phyloP scores from a whole-genome alignment of 495 filamentous ascomycete genomes.

The Xylaria venustula region DNA sequence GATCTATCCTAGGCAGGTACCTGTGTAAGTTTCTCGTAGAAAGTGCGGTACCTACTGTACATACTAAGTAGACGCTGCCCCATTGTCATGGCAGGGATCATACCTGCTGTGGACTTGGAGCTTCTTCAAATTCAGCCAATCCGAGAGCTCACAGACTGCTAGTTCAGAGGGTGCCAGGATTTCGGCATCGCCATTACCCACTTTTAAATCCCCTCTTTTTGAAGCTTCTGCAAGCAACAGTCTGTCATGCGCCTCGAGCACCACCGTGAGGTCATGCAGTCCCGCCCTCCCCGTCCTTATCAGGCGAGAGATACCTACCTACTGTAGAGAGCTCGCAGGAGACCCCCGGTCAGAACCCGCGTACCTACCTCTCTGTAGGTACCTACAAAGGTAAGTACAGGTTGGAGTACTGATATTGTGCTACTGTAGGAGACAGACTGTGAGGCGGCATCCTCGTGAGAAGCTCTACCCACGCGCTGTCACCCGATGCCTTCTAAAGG shows the following conservation, averaged over 20 bases:
- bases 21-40: no score
- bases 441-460: neutral
- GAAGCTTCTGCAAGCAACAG: slow-evolving; percentile 20
- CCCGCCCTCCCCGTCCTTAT: no score
- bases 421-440: neutral
- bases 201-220: slow-evolving; percentile 29
- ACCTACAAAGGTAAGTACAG: neutral
- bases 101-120: neutral
- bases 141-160: slow-evolving; percentile 21
- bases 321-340: no score
- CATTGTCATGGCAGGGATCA: slow-evolving; percentile 9
- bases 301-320: neutral
- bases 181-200: slow-evolving; percentile 29
- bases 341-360: no score
- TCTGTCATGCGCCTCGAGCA: neutral
- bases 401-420: no score
- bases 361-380: no score
- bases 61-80: no score
- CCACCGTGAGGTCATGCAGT: slow-evolving; percentile 13
- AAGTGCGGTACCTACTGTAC: neutral
- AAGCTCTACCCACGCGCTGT: slow-evolving; percentile 7
- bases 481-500: slow-evolving; percentile 8
- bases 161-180: slow-evolving; percentile 4
- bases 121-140: slow-evolving; percentile 14
- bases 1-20: no score